Percentiles rank a stretch among this genome's conserved stretches.
phyloP scores from a whole-genome alignment of 1,139 yeast species.

The Pichia sp. region DNA sequence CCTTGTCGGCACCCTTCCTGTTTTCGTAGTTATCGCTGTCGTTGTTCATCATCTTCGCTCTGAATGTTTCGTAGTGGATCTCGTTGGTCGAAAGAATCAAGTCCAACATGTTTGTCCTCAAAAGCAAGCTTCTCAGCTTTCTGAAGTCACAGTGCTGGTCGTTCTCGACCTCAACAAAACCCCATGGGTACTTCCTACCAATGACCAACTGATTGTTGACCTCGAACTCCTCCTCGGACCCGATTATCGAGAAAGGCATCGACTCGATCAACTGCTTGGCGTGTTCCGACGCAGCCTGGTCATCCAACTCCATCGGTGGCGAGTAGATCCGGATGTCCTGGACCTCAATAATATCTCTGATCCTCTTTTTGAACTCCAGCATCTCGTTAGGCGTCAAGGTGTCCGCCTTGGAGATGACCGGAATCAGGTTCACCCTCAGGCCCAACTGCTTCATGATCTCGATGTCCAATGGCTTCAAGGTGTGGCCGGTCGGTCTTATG shows the following conservation, averaged over 20 bases:
- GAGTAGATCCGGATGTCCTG: slow-evolving; percentile 89
- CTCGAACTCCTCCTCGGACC: slow-evolving; percentile 83
- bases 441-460: slow-evolving; percentile 88
- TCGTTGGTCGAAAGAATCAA: slow-evolving; percentile 86
- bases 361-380: slow-evolving; percentile 74
- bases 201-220: slow-evolving; percentile 72
- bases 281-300: slow-evolving; percentile 72
- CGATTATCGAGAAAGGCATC: slow-evolving; percentile 93
- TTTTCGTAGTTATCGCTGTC: slow-evolving; percentile 30
- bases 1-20: slow-evolving; percentile 25
- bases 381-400: slow-evolving; percentile 83
- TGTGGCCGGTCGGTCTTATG: slow-evolving; percentile 94
- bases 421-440: slow-evolving; percentile 87
- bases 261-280: slow-evolving; percentile 79
- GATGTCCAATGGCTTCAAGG: slow-evolving; percentile 88
- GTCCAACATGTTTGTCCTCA: slow-evolving; percentile 93
- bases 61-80: slow-evolving; percentile 82
- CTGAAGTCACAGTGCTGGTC: slow-evolving; percentile 94
- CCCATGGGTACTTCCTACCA: slow-evolving; percentile 98
- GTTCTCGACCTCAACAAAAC: slow-evolving; percentile 93
- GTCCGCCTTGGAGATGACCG: slow-evolving; percentile 93
- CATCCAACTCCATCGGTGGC: slow-evolving; percentile 78
- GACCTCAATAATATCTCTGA: slow-evolving; percentile 87
- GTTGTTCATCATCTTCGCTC: slow-evolving; percentile 70
- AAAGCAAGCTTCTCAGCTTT: slow-evolving; percentile 77